Evolutionary conservation across 140 eudicot species (phyloP), one percentile per base, ranked within the genome.

Genomic region (Artemisia princeps): DNA sequence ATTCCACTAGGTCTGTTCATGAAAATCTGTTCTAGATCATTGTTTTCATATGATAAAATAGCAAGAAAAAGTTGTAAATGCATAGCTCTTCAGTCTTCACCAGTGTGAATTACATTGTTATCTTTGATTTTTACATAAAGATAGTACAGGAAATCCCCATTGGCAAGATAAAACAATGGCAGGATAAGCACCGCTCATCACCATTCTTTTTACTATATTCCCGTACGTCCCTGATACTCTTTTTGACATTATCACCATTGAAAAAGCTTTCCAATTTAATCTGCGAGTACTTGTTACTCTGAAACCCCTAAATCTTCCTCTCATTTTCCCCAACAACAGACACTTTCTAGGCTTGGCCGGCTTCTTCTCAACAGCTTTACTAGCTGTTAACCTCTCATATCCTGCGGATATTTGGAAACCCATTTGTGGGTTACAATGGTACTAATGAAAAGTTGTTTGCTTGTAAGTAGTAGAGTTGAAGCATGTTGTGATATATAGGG

Each of bases 121-220:
- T 64, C 40, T 64, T 64, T 20, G 48, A 26, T 5, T 19, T 9
- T 45, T 64, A 46, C 69, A 45, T 44, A 3, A 64, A 7, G 69
- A 64, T 44, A 64, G 37, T 19, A 64, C 56, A 11, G 69, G 69
- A 20, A 64, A 64, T 10, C 69, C 69, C 69, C 69, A 64, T 64
- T 64, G 69, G 45, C 69, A 45, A 12, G 69, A 19, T 64, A 45
- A 45, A 64, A 46, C 54, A 44, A 16, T 64, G 4, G 69, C 55
- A 11, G 56, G 42, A 64, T 45, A 64, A 64, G 69, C 69, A 42
- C 54, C 28, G 4, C 40, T 17, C 14, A 17, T 42, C 52, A 40
- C 67, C 53, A 62, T 37, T 42, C 17, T 10, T 42, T 62, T 62
- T 26, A 62, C 67, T 40, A 62, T 42, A 42, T 40, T 9, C 2